phyloP scores from a whole-genome alignment of 163 green algal species.

The Volvox carteri region DNA sequence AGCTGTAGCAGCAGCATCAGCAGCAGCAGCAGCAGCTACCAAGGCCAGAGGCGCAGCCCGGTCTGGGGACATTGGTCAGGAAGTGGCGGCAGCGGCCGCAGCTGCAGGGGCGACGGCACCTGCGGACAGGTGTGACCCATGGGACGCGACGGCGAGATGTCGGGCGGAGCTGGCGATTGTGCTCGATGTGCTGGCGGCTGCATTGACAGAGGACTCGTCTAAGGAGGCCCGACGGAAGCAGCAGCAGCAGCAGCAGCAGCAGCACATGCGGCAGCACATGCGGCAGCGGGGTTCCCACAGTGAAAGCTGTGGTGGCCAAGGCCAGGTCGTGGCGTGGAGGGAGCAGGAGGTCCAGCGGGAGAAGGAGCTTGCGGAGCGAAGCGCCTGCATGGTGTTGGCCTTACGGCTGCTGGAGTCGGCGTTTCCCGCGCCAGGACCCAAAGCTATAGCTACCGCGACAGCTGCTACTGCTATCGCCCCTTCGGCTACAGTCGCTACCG shows the following conservation, averaged over 20 bases:
- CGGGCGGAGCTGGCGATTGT: slow-evolving; percentile 9
- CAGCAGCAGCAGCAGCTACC: too few relatives aligned
- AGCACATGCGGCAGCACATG: neutral
- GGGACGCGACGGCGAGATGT: neutral
- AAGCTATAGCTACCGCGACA: neutral
- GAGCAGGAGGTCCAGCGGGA: too few relatives aligned
- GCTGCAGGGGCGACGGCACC: too few relatives aligned
- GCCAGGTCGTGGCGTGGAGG: neutral
- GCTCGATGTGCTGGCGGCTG: neutral
- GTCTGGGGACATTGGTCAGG: too few relatives aligned
- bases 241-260: neutral
- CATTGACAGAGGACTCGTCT: neutral
- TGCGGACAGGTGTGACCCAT: neutral
- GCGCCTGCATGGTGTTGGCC: neutral
- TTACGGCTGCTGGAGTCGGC: slow-evolving; percentile 18
- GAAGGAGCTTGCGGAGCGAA: too few relatives aligned
- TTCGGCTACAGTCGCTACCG: neutral
- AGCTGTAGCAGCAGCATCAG: too few relatives aligned
- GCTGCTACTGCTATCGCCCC: neutral
- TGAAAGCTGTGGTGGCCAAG: too few relatives aligned
- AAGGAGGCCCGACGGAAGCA: neutral
- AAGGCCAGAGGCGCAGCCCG: too few relatives aligned
- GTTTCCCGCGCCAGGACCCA: neutral
- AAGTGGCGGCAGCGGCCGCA: too few relatives aligned
- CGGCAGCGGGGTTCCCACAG: neutral